Evolutionary conservation across 2,329 filamentous ascomycete species (phyloP).

Genomic region (Diaporthe nobilis): DNA sequence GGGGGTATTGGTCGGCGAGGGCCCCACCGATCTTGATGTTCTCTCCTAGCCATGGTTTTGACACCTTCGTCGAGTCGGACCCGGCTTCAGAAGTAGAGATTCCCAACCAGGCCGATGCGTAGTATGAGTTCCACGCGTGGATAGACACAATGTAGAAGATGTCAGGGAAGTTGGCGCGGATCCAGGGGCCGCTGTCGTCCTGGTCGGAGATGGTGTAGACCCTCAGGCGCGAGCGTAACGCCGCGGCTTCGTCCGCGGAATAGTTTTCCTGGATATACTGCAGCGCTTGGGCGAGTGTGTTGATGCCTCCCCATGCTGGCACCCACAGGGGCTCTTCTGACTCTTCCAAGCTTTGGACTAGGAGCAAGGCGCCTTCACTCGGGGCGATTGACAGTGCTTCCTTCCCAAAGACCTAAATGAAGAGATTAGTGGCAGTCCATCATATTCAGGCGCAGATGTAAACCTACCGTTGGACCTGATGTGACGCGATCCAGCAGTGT

Average conservation of each 20-base stretch:
- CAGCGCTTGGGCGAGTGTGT: conserved; percentile 62
- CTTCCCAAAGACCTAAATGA: not conserved
- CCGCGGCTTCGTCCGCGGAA: conserved; percentile 50
- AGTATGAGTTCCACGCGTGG: conserved; percentile 70
- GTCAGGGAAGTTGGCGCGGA: conserved; percentile 66
- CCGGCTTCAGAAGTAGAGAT: conserved; percentile 52
- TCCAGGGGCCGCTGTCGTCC: conserved; percentile 70
- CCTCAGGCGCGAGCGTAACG: conserved; percentile 58
- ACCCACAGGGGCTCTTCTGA: conserved; percentile 61
- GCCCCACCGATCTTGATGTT: not conserved
- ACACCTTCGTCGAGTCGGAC: not conserved
- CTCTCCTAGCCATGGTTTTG: not conserved
- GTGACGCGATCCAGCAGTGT: not conserved
- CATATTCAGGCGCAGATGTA: rapidly evolving
- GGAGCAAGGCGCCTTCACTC: conserved; percentile 58
- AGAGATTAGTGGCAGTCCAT: not conserved
- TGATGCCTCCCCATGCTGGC: conserved; percentile 67
- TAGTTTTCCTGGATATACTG: conserved; percentile 49
- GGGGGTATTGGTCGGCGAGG: conserved; percentile 42
- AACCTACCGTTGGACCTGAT: not conserved
- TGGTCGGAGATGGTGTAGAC: conserved; percentile 73
- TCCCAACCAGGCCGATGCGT: conserved; percentile 67
- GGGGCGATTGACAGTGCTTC: not conserved
- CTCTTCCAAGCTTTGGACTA: conserved; percentile 48
- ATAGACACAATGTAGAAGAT: conserved; percentile 69